Conservation (phyloP, 2,329 filamentous ascomycete genomes). For the Fusarium beomiforme region DNA sequence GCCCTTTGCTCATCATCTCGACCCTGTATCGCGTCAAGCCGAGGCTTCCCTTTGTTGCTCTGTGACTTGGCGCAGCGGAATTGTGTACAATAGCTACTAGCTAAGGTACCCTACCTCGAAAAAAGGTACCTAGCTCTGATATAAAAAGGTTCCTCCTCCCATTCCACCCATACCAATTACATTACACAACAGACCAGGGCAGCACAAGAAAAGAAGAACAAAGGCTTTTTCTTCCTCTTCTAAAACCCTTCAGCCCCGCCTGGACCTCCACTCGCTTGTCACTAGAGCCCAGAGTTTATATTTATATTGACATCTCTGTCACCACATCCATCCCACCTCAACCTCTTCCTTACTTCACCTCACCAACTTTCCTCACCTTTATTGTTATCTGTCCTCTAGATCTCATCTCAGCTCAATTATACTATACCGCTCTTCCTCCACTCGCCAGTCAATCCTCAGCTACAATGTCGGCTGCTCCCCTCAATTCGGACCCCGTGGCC, state of each 20-base stretch:
- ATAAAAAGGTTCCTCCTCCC: constrained; percentile 32
- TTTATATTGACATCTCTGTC: constrained; percentile 27
- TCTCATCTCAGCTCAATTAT: background rate
- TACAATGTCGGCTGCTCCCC: constrained; percentile 40
- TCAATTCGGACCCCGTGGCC: constrained; percentile 65
- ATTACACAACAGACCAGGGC: constrained; percentile 14
- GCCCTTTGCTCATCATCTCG: constrained; percentile 32
- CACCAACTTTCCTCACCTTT: background rate
- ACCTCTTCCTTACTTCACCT: background rate
- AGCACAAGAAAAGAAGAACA: constrained; percentile 14
- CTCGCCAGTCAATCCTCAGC: background rate
- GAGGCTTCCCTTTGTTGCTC: constrained; percentile 16
- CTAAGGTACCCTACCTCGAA: background rate
- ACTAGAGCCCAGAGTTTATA: constrained; percentile 24
- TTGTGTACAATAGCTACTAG: constrained; percentile 7
- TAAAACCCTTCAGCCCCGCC: constrained; percentile 20
- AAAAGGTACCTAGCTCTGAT: constrained; percentile 28
- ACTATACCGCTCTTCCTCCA: background rate
- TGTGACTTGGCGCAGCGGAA: constrained; percentile 25
- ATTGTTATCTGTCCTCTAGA: background rate
- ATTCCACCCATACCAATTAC: background rate
- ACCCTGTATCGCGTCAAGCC: constrained; percentile 40
- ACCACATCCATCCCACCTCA: constrained; percentile 9
- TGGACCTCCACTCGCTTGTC: constrained; percentile 25
- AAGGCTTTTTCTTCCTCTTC: constrained; percentile 18